These are phyloP conservation scores for Salix dunnii DNA, from an alignment of 345 rosid genomes.

Conservation along the genomic window DNA sequence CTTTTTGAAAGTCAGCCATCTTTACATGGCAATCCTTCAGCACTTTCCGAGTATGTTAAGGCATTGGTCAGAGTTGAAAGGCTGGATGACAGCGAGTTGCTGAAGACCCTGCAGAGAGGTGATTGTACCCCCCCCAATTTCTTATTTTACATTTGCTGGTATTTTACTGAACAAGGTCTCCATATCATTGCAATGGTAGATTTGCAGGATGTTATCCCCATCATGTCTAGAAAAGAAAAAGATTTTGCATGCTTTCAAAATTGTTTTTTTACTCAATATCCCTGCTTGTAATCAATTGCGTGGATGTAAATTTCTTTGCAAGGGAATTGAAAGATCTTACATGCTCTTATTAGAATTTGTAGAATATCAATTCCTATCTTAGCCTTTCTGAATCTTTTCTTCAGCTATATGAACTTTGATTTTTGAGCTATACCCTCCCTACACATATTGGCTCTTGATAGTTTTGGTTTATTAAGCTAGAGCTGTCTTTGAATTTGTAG, in stretches of 20 bases:
- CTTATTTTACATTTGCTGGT: not conserved
- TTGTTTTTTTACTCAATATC: not conserved
- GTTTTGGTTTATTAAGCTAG: not conserved
- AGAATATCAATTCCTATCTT: not conserved
- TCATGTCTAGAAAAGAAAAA: not conserved
- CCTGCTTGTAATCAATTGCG: not conserved
- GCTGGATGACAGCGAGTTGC: conserved; percentile 74
- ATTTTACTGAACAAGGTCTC: not conserved
- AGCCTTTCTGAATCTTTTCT: not conserved
- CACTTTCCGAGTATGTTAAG: conserved; percentile 77
- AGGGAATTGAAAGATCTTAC: not conserved
- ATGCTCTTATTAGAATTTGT: too few species aligned
- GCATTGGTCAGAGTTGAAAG: conserved; percentile 87
- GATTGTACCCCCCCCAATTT: not conserved
- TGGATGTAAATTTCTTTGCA: not conserved
- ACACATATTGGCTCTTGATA: not conserved
- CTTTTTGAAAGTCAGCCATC: conserved; percentile 78
- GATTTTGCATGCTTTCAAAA: not conserved
- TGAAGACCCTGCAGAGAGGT: conserved; percentile 87
- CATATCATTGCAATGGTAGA: not conserved
- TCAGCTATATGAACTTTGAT: not conserved
- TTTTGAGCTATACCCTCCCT: not conserved
- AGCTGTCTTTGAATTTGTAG: conserved; percentile 25
- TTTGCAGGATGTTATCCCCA: not conserved
- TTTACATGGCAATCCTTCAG: conserved; percentile 56